Evolutionary conservation across 2,329 filamentous ascomycete genomes (phyloP).

Genomic region (Colletotrichum camelliae): DNA sequence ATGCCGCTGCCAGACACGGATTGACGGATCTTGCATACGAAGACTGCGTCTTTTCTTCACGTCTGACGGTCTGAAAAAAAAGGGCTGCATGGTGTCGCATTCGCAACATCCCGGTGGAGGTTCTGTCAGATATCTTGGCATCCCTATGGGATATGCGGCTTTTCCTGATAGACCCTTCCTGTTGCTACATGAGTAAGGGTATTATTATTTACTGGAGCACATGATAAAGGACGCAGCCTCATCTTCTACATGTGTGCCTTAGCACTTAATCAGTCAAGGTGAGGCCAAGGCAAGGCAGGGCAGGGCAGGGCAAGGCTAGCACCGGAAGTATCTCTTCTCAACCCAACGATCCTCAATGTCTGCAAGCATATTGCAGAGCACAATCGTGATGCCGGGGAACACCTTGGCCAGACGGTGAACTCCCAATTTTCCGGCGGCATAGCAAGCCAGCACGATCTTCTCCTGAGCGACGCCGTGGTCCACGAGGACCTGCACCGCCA

Average conservation of each 20-base stretch:
- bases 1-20: neutral
- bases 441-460: constrained; percentile 90
- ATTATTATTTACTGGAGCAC: neutral
- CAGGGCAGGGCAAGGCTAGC: constrained; percentile 50
- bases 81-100: neutral
- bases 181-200: neutral
- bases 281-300: neutral
- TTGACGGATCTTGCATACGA: neutral
- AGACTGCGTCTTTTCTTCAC: neutral
- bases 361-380: constrained; percentile 81
- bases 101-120: neutral
- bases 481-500: constrained; percentile 95
- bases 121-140: neutral
- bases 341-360: constrained; percentile 90
- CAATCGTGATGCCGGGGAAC: constrained; percentile 85
- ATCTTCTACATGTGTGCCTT: neutral
- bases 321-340: constrained; percentile 89
- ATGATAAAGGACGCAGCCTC: neutral
- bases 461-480: constrained; percentile 89
- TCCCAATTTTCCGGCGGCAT: constrained; percentile 84
- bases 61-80: neutral
- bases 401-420: constrained; percentile 86
- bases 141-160: neutral
- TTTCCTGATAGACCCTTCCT: neutral
- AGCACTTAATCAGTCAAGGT: neutral